phyloP scores from a whole-genome alignment of 108 stramenopile species.

The Stephanodiscus minutulus region DNA sequence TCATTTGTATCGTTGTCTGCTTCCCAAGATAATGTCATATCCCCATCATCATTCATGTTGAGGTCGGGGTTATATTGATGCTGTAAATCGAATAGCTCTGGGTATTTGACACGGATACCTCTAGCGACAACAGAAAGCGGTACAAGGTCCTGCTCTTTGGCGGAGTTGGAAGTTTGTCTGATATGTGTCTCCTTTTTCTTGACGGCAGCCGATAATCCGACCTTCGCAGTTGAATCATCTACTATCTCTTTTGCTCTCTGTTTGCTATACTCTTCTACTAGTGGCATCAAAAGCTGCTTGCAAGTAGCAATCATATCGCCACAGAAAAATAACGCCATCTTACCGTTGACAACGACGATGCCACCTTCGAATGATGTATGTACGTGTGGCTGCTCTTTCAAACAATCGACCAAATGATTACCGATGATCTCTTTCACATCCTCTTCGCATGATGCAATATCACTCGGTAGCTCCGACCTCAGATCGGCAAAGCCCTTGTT shows the following conservation, averaged over 20 bases:
- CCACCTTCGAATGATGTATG: slow-evolving; percentile 22
- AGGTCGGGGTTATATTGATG: not conserved
- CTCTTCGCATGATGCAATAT: slow-evolving; percentile 24
- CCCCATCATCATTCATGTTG: not conserved
- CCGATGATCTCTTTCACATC: slow-evolving; percentile 25
- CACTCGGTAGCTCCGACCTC: slow-evolving; percentile 31
- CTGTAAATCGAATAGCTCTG: slow-evolving; percentile 31
- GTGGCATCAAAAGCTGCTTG: slow-evolving; percentile 16
- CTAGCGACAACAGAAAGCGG: slow-evolving; percentile 19
- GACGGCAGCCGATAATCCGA: not conserved
- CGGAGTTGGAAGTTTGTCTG: not conserved
- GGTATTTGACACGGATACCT: slow-evolving; percentile 14
- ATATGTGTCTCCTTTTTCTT: not conserved
- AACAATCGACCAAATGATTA: not conserved
- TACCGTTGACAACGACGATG: slow-evolving; percentile 1
- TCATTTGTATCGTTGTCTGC: slow-evolving; percentile 1
- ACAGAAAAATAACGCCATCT: slow-evolving; percentile 33
- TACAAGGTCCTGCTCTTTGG: not conserved
- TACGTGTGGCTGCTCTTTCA: slow-evolving; percentile 5
- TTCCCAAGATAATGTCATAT: not conserved
- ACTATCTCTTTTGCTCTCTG: slow-evolving; percentile 26
- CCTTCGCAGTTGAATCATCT: not conserved
- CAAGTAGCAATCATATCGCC: slow-evolving; percentile 11
- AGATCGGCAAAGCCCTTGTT: slow-evolving; percentile 32
- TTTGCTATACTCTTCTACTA: slow-evolving; percentile 29